Base-by-base conservation (phyloP, 2,329 filamentous ascomycete species). In the Allantophomopsis lycopodina region DNA sequence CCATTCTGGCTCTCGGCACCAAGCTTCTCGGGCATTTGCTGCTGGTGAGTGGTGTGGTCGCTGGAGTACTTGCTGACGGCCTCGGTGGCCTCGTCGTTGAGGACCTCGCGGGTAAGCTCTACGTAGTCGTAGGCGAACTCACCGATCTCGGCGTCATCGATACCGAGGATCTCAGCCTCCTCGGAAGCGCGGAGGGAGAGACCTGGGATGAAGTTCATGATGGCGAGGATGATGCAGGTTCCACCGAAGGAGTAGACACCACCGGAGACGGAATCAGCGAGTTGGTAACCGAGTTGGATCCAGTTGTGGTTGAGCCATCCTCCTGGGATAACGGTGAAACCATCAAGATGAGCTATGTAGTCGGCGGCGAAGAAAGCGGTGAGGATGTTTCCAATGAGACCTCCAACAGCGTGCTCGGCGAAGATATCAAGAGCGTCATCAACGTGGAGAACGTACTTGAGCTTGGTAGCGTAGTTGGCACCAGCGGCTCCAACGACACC, bases 41-140 rank as follows among this genome's bases (percentile, higher is more conserved):
- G 39, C 4, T 16, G 7, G n/a, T n/a, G n/a, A n/a, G n/a, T n/a
- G 12, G 10, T 14, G 39, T 40, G 38, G 4, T 51, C 47, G 13
- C 35, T 42, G n/a, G 50, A 52, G 41, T 37, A 43, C 35, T 37
- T 47, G 45, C 42, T 47, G n/a, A 42, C 40, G 15, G 20, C 38
- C 14, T 47, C 45, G 23, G 11, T 8, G 14, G 17, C 18, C 38
- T 36, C 43, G 21, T 54, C 52, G 38, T 57, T 64, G 15, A 60
- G 42, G 15, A 82, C 69, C 48, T 83, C 79, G 45, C 83, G 69
- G 15, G 74, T 80, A 47, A 91, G 67, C 66, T 93, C 86, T 48
- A 94, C 54, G 32, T 93, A 94, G 60, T 94, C 87, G 58, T 94
- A 94, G n/a, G 85, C 87, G 57, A 91, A 94, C 64, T 94, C 87